Percentiles rank a stretch among this genome's conserved stretches.
Conservation (phyloP, 352 stramenopile species). For the Saprolegnia parasitica region DNA sequence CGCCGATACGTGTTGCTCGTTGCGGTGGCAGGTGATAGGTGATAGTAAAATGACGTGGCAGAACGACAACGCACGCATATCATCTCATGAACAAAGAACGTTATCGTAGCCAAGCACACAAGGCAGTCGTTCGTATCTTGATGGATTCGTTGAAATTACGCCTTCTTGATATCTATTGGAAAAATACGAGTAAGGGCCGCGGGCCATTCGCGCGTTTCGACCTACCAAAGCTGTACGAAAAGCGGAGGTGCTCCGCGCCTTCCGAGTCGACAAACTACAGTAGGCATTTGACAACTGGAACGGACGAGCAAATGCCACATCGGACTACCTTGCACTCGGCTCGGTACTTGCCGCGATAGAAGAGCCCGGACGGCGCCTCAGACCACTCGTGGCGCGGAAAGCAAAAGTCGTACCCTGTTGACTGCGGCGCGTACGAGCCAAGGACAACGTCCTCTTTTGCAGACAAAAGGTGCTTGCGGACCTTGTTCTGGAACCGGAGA, state of each 20-base stretch:
- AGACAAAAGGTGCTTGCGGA: constrained; percentile 77
- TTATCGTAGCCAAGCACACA: not conserved
- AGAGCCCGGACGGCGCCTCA: constrained; percentile 77
- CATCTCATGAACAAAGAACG: too few relatives aligned
- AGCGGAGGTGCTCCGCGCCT: constrained; percentile 15
- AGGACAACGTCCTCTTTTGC: constrained; percentile 76
- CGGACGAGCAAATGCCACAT: not conserved
- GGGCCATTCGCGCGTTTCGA: not conserved
- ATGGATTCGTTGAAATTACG: not conserved
- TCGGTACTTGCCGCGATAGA: constrained; percentile 80
- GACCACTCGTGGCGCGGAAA: constrained; percentile 78
- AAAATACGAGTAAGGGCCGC: not conserved
- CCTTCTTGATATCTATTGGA: constrained; percentile 28
- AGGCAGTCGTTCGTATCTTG: not conserved
- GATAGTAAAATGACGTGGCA: too few relatives aligned
- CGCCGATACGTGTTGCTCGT: too few relatives aligned
- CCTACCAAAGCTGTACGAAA: constrained; percentile 27
- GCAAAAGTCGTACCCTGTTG: constrained; percentile 69
- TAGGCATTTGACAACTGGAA: not conserved
- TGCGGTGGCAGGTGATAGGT: too few relatives aligned
- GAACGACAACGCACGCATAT: too few relatives aligned
- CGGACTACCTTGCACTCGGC: constrained; percentile 29
- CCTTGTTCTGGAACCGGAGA: constrained; percentile 80
- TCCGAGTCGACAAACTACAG: constrained; percentile 29
- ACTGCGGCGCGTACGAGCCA: constrained; percentile 76